Evolutionary conservation across 106 monocot species (phyloP), one percentile per base, ranked within the genome.

Genomic region (Iris macrosiphon): DNA sequence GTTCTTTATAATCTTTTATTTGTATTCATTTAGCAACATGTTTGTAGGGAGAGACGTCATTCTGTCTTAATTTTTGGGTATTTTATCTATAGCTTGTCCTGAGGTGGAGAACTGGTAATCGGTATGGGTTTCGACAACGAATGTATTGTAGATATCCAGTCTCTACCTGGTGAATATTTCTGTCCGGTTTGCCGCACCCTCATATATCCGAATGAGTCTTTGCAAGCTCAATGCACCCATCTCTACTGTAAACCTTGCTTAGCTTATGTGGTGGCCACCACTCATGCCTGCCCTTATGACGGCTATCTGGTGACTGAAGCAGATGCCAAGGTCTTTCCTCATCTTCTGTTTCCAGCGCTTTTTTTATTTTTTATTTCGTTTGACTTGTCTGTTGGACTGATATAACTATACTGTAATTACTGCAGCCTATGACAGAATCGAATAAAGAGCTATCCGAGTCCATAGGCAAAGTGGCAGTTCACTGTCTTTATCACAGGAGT

Each of bases 131-230:
- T 90, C 49, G 90, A 98, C 49, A 98, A 83, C 56, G 96, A 98
- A 54, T 98, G 90, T 59, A 83, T 91, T 62, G 23, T 80, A 60
- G 87, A 80, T 57, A 82, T 98, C 23, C 86, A 86, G 57, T 80
- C 96, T 7, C 83, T 98, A 32, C 90, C 90, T 43, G 96, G 96
- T 43, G 96, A 98, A 83, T 91, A 90, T 52, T 98, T 98, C 64
- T 98, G 96, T 42, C 90, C 96, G 16, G 90, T 98, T n/a, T 98
- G 96, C 23, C 82, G 96, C 25, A 90, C 86, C 0, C 83, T 98
- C 32, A 60, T 98, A 4, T 82, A 79, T 50, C 96, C 96, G 10
- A 76, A 62, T 43, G 96, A 98, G 66, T 90, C 96, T 5, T 54
- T 98, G 13, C 96, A 98, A 46, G 31, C 86, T 22, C 89, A 83